These are phyloP conservation scores for Corylus avellana DNA, from an alignment of 306 rosid species.

Conservation along the genomic window DNA sequence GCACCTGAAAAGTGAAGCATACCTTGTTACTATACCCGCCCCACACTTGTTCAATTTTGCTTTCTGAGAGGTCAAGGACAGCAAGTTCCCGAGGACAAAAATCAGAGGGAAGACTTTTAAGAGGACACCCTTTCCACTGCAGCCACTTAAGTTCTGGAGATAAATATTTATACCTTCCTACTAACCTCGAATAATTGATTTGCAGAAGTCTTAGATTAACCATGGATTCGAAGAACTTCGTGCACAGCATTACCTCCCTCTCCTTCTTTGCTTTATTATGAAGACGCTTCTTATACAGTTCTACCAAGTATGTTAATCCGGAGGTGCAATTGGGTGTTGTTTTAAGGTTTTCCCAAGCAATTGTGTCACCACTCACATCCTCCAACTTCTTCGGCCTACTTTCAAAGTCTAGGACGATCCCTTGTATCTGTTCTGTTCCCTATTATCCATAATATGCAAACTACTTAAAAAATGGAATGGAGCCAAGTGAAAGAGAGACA, in stretches of 20 bases:
- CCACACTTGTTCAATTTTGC: constrained; percentile 42
- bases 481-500: too few relatives aligned
- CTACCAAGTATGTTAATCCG: constrained; percentile 32
- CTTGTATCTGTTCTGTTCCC: constrained; percentile 46
- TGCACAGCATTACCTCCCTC: constrained; percentile 20
- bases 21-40: constrained; percentile 27
- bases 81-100: constrained; percentile 48
- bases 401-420: constrained; percentile 51
- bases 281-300: constrained; percentile 29
- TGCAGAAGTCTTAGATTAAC: constrained; percentile 50
- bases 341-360: constrained; percentile 26
- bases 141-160: constrained; percentile 61
- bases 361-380: background rate
- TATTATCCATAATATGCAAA: background rate
- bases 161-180: constrained; percentile 42
- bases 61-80: constrained; percentile 61
- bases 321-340: constrained; percentile 26
- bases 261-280: constrained; percentile 29
- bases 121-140: constrained; percentile 66
- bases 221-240: constrained; percentile 48
- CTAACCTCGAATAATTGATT: constrained; percentile 49
- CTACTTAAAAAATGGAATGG: too few relatives aligned
- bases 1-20: constrained; percentile 10
- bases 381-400: background rate
- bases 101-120: constrained; percentile 40